Evolutionary conservation across 176 grass and related monocot genomes (phyloP), one percentile per base, ranked within the genome.

Genomic region (Oryza meyeriana): DNA sequence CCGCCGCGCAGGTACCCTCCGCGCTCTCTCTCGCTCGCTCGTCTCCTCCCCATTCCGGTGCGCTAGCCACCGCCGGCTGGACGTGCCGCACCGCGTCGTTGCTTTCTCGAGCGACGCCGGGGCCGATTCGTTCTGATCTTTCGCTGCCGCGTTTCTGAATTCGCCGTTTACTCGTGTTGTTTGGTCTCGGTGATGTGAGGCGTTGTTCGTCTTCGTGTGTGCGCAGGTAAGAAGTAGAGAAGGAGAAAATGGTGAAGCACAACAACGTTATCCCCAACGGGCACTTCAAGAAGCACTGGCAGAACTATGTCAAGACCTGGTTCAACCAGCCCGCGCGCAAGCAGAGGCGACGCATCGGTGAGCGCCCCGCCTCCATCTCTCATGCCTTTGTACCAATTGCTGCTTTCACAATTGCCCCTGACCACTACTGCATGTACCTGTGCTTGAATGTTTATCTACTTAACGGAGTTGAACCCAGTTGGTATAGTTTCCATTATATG

Each of bases 281-380:
- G 4, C 86, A 97, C 86, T 93, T 89, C 78, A 93, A 91, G 84
- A 97, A 97, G 86, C 81, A 91, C n/a, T 97, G 94, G 94, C 94
- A 97, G 81, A 91, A 91, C 55, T 85, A 93, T 83, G 94, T 93
- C 68, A 90, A 74, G 70, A 97, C 94, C 14, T 97, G 91, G 94
- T 97, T 97, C 83, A 97, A 97, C 91, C 94, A 97, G 81, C 94
- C 94, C 0, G 94, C 94, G 4, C 91, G 91, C 83, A 97, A 97
- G 85, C 89, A 82, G 55, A 93, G 88, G 87, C 89, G 94, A 82
- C 88, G 94, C 81, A 77, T 81, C 50, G 94, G 94, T 89, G 35
- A 89, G 73, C 42, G 6, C 3, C 47, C 12, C 2, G 0, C 25
- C 70, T 0, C 2, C 5, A 4, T 29, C 25, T 24, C 26, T 1